phyloP scores from a whole-genome alignment of 352 stramenopile genomes.

The Globisporangium irregulare region DNA sequence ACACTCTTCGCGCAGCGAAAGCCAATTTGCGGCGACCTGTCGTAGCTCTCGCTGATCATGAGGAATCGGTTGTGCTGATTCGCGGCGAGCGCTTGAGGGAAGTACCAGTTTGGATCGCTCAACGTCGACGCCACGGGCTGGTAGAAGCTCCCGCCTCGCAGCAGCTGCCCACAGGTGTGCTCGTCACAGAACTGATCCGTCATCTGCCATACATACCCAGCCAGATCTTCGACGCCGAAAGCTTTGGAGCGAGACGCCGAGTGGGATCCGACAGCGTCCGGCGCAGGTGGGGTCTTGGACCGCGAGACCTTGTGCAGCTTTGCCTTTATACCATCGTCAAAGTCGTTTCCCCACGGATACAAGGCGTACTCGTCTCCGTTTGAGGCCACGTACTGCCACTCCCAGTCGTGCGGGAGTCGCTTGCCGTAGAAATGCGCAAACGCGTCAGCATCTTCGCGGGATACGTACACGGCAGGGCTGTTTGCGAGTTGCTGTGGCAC shows the following conservation, averaged over 20 bases:
- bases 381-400: conserved; percentile 85
- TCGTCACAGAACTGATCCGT: conserved; percentile 80
- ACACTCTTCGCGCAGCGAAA: conserved; percentile 67
- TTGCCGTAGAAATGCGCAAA: conserved; percentile 73
- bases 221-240: conserved; percentile 69
- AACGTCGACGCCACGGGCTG: conserved; percentile 61
- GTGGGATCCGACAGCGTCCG: conserved; percentile 54
- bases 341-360: conserved; percentile 59
- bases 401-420: conserved; percentile 77
- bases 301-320: conserved; percentile 28
- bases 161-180: conserved; percentile 74
- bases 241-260: conserved; percentile 35
- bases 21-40: conserved; percentile 66
- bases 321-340: conserved; percentile 13
- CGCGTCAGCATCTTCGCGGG: conserved; percentile 64
- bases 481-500: conserved; percentile 43
- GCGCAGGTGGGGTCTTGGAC: conserved; percentile 36
- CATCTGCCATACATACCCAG: conserved; percentile 86
- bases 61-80: conserved; percentile 79
- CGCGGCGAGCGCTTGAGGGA: conserved; percentile 55
- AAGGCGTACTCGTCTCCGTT: conserved; percentile 56
- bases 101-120: conserved; percentile 85
- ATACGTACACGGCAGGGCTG: conserved; percentile 75
- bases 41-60: conserved; percentile 68
- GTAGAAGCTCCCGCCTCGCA: conserved; percentile 78